These are phyloP conservation scores for Termitomyces sp. DNA, from an alignment of 768 basidiomycete species.

Conservation along the genomic window DNA sequence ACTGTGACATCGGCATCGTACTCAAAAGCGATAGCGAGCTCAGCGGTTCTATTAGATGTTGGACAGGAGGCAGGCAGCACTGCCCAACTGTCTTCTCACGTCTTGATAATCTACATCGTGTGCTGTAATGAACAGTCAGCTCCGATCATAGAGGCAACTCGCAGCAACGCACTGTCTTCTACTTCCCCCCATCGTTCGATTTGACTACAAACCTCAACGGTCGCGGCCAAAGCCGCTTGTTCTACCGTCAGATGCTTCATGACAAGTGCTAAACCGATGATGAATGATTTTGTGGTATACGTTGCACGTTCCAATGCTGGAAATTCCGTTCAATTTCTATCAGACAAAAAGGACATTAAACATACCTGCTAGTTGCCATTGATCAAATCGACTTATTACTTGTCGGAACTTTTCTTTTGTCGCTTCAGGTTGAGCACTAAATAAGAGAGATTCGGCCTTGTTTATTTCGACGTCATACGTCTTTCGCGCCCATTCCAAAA, in stretches of 20 bases:
- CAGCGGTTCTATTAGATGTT: slow-evolving; percentile 17
- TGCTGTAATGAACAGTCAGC: slow-evolving; percentile 42
- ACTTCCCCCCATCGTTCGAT: slow-evolving; percentile 99
- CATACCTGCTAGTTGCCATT: slow-evolving; percentile 88
- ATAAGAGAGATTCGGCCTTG: slow-evolving; percentile 67
- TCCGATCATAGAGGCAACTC: background rate
- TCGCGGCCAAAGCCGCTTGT: slow-evolving; percentile 77
- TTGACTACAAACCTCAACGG: slow-evolving; percentile 93
- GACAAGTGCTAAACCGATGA: slow-evolving; percentile 83
- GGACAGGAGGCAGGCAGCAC: slow-evolving; percentile 61
- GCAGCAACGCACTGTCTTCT: slow-evolving; percentile 80
- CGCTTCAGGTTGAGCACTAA: slow-evolving; percentile 61
- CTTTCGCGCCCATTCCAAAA: slow-evolving; percentile 72
- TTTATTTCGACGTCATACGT: slow-evolving; percentile 64
- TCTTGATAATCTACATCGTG: slow-evolving; percentile 99
- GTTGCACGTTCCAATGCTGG: slow-evolving; percentile 89
- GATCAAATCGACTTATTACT: slow-evolving; percentile 59
- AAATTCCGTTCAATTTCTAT: background rate
- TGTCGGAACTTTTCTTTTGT: slow-evolving; percentile 56
- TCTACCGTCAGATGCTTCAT: slow-evolving; percentile 74
- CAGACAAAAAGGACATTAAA: background rate
- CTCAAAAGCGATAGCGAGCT: background rate
- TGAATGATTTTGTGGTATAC: slow-evolving; percentile 84
- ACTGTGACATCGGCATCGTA: background rate
- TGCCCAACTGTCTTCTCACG: slow-evolving; percentile 79